phyloP scores from a whole-genome alignment of 2,329 filamentous ascomycete genomes.

The Biscogniauxia marginata region DNA sequence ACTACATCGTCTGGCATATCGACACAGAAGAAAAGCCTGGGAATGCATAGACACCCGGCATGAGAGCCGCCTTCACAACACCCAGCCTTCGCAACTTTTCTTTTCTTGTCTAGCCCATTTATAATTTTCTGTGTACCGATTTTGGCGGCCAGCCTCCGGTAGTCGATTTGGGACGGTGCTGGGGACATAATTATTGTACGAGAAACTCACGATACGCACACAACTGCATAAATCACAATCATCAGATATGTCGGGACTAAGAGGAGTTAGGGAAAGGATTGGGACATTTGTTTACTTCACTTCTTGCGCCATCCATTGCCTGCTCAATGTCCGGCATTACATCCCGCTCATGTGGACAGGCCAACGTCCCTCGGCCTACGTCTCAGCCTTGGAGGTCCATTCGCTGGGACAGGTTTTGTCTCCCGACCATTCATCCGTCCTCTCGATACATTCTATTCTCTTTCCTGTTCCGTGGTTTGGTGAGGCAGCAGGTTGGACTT shows the following conservation, averaged over 20 bases:
- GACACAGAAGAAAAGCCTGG: slow-evolving; percentile 94
- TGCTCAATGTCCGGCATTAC: slow-evolving; percentile 15
- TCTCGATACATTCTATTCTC: neutral
- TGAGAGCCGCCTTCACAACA: slow-evolving; percentile 1
- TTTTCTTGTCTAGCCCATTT: slow-evolving; percentile 22
- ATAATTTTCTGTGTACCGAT: slow-evolving; percentile 27
- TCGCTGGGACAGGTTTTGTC: neutral
- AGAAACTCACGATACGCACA: slow-evolving; percentile 28
- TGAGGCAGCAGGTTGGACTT: neutral
- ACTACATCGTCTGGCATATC: slow-evolving; percentile 98
- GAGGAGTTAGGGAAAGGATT: slow-evolving; percentile 29
- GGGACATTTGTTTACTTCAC: slow-evolving; percentile 15
- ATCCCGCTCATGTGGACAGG: slow-evolving; percentile 11
- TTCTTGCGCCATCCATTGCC: slow-evolving; percentile 15
- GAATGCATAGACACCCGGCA: slow-evolving; percentile 52
- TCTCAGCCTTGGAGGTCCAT: no score
- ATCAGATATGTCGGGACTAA: slow-evolving; percentile 25
- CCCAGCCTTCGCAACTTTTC: slow-evolving; percentile 13
- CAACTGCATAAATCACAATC: slow-evolving; percentile 23
- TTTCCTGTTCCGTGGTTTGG: neutral
- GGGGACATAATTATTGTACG: slow-evolving; percentile 34
- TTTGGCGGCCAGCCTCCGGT: slow-evolving; percentile 20
- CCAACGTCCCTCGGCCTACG: neutral
- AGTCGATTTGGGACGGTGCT: slow-evolving; percentile 22
- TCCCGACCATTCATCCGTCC: neutral